phyloP scores from a whole-genome alignment of 176 grass and related monocot genomes.

The Aechmea fasciata region DNA sequence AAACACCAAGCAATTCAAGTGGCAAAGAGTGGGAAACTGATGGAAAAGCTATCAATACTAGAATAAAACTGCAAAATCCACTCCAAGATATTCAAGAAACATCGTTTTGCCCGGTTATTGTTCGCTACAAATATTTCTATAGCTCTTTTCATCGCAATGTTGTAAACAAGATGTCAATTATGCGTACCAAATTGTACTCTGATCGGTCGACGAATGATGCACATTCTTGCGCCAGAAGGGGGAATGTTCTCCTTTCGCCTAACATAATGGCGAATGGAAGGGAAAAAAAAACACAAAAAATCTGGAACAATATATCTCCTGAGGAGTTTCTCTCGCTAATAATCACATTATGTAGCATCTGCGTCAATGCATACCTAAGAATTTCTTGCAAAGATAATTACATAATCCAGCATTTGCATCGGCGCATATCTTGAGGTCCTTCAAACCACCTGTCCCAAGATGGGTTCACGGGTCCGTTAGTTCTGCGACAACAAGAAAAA shows the following conservation, averaged over 20 bases:
- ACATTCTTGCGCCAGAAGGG: background rate
- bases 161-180: background rate
- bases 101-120: too few relatives aligned
- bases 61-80: too few relatives aligned
- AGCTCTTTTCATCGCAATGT: background rate
- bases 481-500: slow-evolving; percentile 35
- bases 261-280: background rate
- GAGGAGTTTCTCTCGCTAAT: background rate
- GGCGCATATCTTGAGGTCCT: slow-evolving; percentile 54
- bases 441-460: slow-evolving; percentile 90
- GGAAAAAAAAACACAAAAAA: background rate
- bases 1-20: too few relatives aligned
- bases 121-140: background rate
- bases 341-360: slow-evolving; percentile 21
- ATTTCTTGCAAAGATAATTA: slow-evolving; percentile 20
- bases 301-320: background rate
- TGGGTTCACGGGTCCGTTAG: slow-evolving; percentile 36
- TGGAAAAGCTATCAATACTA: too few relatives aligned
- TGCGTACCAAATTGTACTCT: background rate
- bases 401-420: slow-evolving; percentile 78
- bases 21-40: too few relatives aligned
- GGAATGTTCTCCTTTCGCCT: background rate
- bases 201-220: background rate
- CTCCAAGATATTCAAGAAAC: too few relatives aligned
- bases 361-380: background rate